phyloP scores from a whole-genome alignment of 2,329 filamentous ascomycete species.

The Phaeoacremonium minimum region DNA sequence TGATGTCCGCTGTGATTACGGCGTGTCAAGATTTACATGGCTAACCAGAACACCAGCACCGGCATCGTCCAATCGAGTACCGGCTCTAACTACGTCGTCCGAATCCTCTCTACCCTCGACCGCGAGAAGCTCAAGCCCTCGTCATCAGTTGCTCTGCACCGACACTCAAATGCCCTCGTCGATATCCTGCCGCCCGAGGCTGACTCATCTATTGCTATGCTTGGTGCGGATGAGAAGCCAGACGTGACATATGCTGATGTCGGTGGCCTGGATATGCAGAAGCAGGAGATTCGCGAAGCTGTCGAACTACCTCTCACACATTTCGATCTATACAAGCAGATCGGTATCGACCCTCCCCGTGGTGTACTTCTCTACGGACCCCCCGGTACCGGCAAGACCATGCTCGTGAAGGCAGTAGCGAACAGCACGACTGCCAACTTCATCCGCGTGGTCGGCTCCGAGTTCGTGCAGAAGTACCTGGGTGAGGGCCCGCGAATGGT shows the following conservation, averaged over 20 bases:
- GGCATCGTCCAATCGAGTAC: slow-evolving; percentile 98
- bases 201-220: slow-evolving; percentile 97
- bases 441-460: slow-evolving; percentile 95
- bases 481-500: slow-evolving; percentile 99
- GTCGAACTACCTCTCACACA: slow-evolving; percentile 95
- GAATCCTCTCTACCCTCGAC: slow-evolving; percentile 96
- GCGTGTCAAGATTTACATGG: too few relatives aligned
- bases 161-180: slow-evolving; percentile 96
- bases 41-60: too few relatives aligned
- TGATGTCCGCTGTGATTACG: too few relatives aligned
- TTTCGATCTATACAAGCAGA: slow-evolving; percentile 98
- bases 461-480: slow-evolving; percentile 98
- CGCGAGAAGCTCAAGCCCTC: slow-evolving; percentile 97
- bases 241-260: slow-evolving; percentile 98
- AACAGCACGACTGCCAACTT: slow-evolving; percentile 98
- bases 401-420: slow-evolving; percentile 96
- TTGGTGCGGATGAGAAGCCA: slow-evolving; percentile 93
- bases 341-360: slow-evolving; percentile 95
- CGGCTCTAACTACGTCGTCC: slow-evolving; percentile 97
- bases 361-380: slow-evolving; percentile 95
- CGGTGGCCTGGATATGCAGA: slow-evolving; percentile 98
- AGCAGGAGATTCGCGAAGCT: slow-evolving; percentile 97
- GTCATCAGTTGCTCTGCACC: slow-evolving; percentile 93
- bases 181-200: slow-evolving; percentile 98
- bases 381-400: slow-evolving; percentile 93